phyloP scores from a whole-genome alignment of 2,329 filamentous ascomycete genomes.

The Calonectria honghensis region DNA sequence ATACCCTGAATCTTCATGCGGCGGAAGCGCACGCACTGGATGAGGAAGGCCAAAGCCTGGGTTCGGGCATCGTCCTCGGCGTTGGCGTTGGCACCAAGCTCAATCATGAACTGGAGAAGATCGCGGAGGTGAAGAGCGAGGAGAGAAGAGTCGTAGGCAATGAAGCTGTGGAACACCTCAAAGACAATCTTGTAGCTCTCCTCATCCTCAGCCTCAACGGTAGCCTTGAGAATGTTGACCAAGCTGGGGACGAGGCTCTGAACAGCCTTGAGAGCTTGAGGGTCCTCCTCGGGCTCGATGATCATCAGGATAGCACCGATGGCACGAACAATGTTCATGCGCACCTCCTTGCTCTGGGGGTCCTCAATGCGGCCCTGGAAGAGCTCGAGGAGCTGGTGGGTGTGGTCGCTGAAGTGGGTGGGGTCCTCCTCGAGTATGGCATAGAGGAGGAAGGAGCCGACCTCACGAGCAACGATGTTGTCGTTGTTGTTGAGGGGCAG shows the following conservation, averaged over 20 bases:
- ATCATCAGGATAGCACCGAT: slow-evolving; percentile 92
- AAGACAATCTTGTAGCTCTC: slow-evolving; percentile 93
- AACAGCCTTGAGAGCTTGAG: slow-evolving; percentile 82
- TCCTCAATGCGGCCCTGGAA: slow-evolving; percentile 93
- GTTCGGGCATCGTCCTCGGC: slow-evolving; percentile 90
- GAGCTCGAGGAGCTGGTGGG: slow-evolving; percentile 85
- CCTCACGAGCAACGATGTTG: slow-evolving; percentile 87
- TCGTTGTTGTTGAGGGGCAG: slow-evolving; percentile 85
- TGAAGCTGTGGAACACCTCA: slow-evolving; percentile 96
- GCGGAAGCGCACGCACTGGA: slow-evolving; percentile 92
- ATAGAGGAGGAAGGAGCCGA: slow-evolving; percentile 94
- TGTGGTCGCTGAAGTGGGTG: slow-evolving; percentile 87
- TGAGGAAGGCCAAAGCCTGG: slow-evolving; percentile 94
- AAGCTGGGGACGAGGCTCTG: slow-evolving; percentile 89
- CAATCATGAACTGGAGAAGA: slow-evolving; percentile 94
- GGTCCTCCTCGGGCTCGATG: slow-evolving; percentile 90
- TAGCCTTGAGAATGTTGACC: slow-evolving; percentile 91
- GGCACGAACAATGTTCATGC: slow-evolving; percentile 94
- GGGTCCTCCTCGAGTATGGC: slow-evolving; percentile 93
- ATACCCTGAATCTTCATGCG: slow-evolving; percentile 97
- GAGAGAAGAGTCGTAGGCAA: slow-evolving; percentile 91
- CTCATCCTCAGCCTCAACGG: slow-evolving; percentile 87
- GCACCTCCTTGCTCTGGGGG: slow-evolving; percentile 91
- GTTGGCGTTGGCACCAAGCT: slow-evolving; percentile 84
- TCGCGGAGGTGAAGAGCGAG: slow-evolving; percentile 91